phyloP scores from a whole-genome alignment of 2,329 filamentous ascomycete species.

The Claviceps pusilla region DNA sequence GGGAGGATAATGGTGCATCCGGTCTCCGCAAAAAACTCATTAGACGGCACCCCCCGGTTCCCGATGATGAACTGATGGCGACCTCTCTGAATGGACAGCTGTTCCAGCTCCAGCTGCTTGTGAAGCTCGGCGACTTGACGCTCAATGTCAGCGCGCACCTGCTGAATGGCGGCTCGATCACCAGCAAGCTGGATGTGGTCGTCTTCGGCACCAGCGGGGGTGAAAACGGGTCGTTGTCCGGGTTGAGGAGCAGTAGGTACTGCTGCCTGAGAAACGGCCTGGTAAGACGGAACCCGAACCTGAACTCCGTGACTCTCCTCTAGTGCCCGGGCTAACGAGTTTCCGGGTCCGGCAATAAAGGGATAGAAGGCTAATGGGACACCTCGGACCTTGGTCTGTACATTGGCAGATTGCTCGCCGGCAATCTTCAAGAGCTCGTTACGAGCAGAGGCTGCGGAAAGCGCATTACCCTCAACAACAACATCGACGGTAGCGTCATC shows the following conservation, averaged over 20 bases:
- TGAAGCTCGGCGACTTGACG: slow-evolving; percentile 61
- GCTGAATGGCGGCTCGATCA: slow-evolving; percentile 68
- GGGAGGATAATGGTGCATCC: slow-evolving; percentile 81
- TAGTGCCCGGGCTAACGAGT: slow-evolving; percentile 50
- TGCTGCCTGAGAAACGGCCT: slow-evolving; percentile 57
- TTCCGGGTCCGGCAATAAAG: slow-evolving; percentile 74
- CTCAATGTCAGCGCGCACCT: slow-evolving; percentile 68
- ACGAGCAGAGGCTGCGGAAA: slow-evolving; percentile 71
- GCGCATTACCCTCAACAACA: slow-evolving; percentile 75
- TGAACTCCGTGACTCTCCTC: slow-evolving; percentile 67
- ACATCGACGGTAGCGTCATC: slow-evolving; percentile 79
- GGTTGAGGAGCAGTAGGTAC: slow-evolving; percentile 46
- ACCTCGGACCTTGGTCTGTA: slow-evolving; percentile 65
- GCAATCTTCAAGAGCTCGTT: slow-evolving; percentile 78
- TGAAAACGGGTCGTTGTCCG: slow-evolving; percentile 55
- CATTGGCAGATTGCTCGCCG: slow-evolving; percentile 67
- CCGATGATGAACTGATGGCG: slow-evolving; percentile 93
- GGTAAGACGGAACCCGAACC: slow-evolving; percentile 69
- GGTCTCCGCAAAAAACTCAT: slow-evolving; percentile 81
- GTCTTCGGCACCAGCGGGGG: slow-evolving; percentile 49
- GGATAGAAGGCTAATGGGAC: slow-evolving; percentile 90
- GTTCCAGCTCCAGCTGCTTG: slow-evolving; percentile 59
- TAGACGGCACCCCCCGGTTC: slow-evolving; percentile 59
- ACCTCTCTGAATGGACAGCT: slow-evolving; percentile 68
- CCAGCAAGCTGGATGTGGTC: slow-evolving; percentile 75